These are phyloP conservation scores for Brassica cretica DNA, from an alignment of 345 rosid species.

Conservation along the genomic window DNA sequence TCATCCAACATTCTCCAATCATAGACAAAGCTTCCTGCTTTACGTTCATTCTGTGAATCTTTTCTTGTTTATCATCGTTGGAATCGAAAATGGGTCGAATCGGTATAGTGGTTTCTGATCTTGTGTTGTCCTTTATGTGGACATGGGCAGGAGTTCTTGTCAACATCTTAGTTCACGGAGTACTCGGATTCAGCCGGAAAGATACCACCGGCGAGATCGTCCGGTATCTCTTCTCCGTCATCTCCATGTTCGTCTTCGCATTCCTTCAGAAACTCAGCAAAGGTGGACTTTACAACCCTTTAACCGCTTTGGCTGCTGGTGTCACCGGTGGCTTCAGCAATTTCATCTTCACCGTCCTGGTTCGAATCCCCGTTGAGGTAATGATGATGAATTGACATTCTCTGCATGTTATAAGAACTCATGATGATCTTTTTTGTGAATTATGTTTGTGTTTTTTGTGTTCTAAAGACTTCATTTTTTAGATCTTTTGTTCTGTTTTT, in stretches of 20 bases:
- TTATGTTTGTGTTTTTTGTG: not conserved
- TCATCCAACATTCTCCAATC: not conserved
- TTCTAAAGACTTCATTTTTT: not conserved
- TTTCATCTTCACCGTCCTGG: constrained; percentile 59
- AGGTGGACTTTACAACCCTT: constrained; percentile 74
- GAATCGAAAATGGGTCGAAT: constrained; percentile 31
- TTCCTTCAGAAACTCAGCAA: constrained; percentile 53
- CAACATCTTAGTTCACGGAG: constrained; percentile 54
- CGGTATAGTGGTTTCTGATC: constrained; percentile 51
- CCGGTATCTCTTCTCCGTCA: constrained; percentile 43
- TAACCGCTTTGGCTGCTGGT: constrained; percentile 61
- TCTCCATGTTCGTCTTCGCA: constrained; percentile 69
- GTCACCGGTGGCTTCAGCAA: constrained; percentile 57
- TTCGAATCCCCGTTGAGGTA: constrained; percentile 83
- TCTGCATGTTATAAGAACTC: not conserved
- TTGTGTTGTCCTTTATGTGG: constrained; percentile 70
- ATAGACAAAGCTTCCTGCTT: not conserved
- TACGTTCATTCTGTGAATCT: not conserved
- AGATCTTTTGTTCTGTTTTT: not conserved
- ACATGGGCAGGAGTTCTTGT: constrained; percentile 64
- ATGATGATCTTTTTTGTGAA: not conserved
- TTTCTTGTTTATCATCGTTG: constrained; percentile 13
- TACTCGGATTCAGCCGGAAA: constrained; percentile 48
- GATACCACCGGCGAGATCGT: constrained; percentile 47
- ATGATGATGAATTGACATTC: not conserved